Evolutionary conservation across 202 grass and related monocot genomes (phyloP).

Genomic region (Thinopyrum obtusiflorum): DNA sequence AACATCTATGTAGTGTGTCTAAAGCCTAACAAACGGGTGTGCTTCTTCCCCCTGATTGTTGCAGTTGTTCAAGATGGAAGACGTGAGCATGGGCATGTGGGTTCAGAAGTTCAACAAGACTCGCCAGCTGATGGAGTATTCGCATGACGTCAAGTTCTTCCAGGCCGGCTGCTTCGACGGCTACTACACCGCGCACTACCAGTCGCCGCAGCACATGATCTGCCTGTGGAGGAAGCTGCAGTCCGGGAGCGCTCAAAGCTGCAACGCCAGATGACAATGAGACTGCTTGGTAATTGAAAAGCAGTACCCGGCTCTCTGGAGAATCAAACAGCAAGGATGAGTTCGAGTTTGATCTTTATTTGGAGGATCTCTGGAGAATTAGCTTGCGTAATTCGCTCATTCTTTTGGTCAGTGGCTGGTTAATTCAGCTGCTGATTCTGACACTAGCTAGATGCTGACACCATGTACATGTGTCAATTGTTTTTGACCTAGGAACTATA

Average conservation of each 20-base stretch:
- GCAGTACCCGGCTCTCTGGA: too few species aligned
- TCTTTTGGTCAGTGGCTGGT: slow-evolving; percentile 26
- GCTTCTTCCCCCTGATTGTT: neutral
- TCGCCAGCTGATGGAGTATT: slow-evolving; percentile 28
- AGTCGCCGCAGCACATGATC: slow-evolving; percentile 75
- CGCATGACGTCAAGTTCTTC: slow-evolving; percentile 61
- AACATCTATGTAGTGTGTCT: neutral
- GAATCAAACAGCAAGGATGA: neutral
- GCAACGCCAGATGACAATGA: slow-evolving; percentile 51
- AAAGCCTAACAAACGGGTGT: neutral
- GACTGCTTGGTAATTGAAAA: neutral
- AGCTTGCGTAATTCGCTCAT: neutral
- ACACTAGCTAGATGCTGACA: neutral
- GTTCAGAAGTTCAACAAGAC: slow-evolving; percentile 67
- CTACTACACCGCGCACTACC: slow-evolving; percentile 74
- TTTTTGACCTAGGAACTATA: neutral
- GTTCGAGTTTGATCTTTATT: neutral
- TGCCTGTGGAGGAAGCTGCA: slow-evolving; percentile 76
- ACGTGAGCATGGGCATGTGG: slow-evolving; percentile 98
- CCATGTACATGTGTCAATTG: slow-evolving; percentile 19
- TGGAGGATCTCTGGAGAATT: neutral
- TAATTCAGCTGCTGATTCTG: slow-evolving; percentile 30
- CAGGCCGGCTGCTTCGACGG: slow-evolving; percentile 68
- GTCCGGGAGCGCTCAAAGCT: slow-evolving; percentile 58
- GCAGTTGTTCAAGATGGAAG: slow-evolving; percentile 96